Base-by-base conservation (phyloP, 495 filamentous ascomycete species). In the Trichocladium antarcticum region DNA sequence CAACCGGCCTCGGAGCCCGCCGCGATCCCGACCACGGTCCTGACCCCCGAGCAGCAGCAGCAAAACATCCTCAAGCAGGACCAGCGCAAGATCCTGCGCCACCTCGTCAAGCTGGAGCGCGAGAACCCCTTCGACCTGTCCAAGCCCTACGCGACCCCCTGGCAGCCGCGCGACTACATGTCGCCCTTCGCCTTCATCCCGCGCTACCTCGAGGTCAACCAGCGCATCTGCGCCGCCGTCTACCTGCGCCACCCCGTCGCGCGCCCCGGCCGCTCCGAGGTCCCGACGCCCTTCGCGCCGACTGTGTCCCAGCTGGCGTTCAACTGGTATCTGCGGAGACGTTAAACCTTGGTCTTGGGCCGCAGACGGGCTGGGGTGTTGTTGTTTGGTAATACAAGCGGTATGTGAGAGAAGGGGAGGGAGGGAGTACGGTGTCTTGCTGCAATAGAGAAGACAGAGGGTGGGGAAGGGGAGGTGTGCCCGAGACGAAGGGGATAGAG, bases 201-300 rank as follows among this genome's bases (percentile, higher is more conserved):
- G 17, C 74, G 85, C 49, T 98, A 95, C 68, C 76, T 98, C 49
- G 92, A 98, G 71, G 92, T 98, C 59, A 95, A 96, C 72, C 89
- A 90, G 62, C 88, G 85, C 57, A 84, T 95, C 57, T 97, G 92
- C 69, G 79, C 88, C 14, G 92, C 92, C 16, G 90, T 98, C 35
- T 98, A 97, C 68, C 68, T 98, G 52, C 78, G 92, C 51, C 89
- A 97, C 71, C 93, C 92, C 3, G 93, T 96, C 40, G 93, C 86
- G n/a, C 74, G 87, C 17, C 83, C 84, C 9, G 89, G 93, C n/a
- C 60, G 70, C 47, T 81, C 84, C 19, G 92, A 98, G 68, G 89
- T 96, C 44, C 90, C 92, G 19, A 84, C 86, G 42, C 92, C 92
- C 20, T 96, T 89, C 71, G 61, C 68, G 27, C 57, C 66, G 17